Base-by-base conservation (phyloP, 2,329 filamentous ascomycete species). In the Aspergillus novofumigatus region DNA sequence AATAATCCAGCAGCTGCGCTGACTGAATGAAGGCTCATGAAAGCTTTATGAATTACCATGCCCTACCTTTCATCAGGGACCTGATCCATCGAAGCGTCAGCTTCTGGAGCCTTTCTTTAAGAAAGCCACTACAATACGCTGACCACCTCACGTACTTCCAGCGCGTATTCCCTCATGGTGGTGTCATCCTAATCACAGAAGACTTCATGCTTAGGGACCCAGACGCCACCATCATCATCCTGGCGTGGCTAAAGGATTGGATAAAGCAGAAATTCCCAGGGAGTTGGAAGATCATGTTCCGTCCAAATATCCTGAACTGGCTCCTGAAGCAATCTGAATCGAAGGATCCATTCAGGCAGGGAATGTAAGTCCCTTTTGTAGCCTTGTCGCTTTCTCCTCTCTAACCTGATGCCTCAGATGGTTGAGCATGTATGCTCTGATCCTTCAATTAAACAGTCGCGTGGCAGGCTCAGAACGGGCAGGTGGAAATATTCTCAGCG, bases 181-280 rank as follows among this genome's bases (percentile, higher is more conserved):
- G 61, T 8, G 71, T 71, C 1, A 67, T 77, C 26, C 66, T 79
- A 6, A 58, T 79, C 17, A 77, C 77, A 1, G 75, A 78, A 57
- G 75, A 76, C 48, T 64, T 74, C 11, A 70, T 77, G 54, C 32
- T 70, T 58, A 53, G 59, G 47, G 66, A 74, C 7, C 63, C 69
- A 0, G 60, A 69, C 20, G 64, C 57, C 21, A 65, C 72, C 1
- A 49, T 73, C 1, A 60, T 69, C 4, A 66, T 76, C 2, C 55
- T 78, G n/a, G 59, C 59, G 17, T 78, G 75, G 75, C 75, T 77
- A 53, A 53, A 54, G 21, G 58, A 62, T 0, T 64, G 53, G 28
- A 35, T 60, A 7, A 62, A 47, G 20, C 58, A 55, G 7, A 71
- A 66, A 35, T 62, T 60, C 20, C 64, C 62, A 1, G 71, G 70